Percentiles rank a stretch among this genome's conserved stretches.
These are phyloP conservation scores for Colletotrichum sublineola DNA, from an alignment of 2,329 filamentous ascomycete species.

Conservation along the genomic window DNA sequence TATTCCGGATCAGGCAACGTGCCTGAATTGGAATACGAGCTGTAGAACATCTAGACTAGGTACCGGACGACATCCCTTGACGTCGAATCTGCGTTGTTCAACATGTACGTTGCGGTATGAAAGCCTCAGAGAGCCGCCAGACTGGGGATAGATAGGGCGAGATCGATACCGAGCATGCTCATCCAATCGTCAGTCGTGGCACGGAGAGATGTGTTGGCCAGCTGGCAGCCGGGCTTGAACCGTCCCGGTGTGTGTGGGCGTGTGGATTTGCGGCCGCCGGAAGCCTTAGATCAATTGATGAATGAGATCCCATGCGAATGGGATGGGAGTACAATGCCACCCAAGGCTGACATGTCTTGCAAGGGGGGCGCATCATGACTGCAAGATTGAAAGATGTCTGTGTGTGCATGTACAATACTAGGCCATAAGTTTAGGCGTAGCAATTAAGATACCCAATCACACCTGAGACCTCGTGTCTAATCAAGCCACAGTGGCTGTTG, in stretches of 20 bases:
- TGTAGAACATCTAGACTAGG: background rate
- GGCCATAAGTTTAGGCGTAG: too few relatives aligned
- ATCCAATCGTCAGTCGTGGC: constrained; percentile 5
- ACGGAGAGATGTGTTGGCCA: constrained; percentile 10
- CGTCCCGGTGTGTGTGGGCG: background rate
- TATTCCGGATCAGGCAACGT: constrained; percentile 14
- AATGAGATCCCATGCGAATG: background rate
- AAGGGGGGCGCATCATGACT: background rate
- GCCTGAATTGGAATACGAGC: constrained; percentile 16
- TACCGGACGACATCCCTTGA: constrained; percentile 25
- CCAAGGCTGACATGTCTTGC: constrained; percentile 11
- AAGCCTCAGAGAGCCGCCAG: constrained; percentile 27
- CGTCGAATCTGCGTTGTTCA: constrained; percentile 26
- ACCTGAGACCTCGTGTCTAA: too few relatives aligned
- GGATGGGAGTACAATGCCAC: constrained; percentile 20
- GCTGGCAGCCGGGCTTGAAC: constrained; percentile 25
- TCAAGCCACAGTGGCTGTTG: too few relatives aligned
- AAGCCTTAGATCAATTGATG: background rate
- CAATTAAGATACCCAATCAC: too few relatives aligned
- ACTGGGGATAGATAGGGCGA: constrained; percentile 17
- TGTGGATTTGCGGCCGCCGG: background rate
- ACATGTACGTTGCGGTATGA: constrained; percentile 15
- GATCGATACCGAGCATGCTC: background rate
- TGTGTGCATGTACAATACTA: background rate
- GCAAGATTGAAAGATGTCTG: background rate